phyloP scores from a whole-genome alignment of 192 early-diverging fungal species.

The Rhizoclosmatium globosum region DNA sequence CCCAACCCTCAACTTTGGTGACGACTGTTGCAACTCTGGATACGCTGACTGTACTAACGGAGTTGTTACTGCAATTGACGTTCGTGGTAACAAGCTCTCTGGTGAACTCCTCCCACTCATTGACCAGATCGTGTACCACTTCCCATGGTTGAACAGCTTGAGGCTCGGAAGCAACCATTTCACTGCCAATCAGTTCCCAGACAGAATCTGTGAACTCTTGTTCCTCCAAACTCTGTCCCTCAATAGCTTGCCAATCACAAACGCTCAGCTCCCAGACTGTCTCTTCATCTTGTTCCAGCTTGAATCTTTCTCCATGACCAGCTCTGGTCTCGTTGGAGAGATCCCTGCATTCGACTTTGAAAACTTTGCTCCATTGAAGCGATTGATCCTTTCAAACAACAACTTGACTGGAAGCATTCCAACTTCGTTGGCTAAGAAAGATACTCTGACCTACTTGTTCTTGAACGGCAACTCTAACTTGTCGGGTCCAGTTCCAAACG shows the following conservation, averaged over 20 bases:
- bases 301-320: too few relatives aligned
- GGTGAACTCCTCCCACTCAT: not conserved
- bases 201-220: not conserved
- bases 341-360: too few relatives aligned
- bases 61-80: not conserved
- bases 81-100: not conserved
- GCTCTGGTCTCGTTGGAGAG: too few relatives aligned
- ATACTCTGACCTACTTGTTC: not conserved
- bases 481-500: not conserved
- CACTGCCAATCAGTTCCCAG: not conserved
- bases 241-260: too few relatives aligned
- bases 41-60: constrained; percentile 17
- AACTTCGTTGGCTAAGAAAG: not conserved
- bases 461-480: not conserved
- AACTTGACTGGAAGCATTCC: too few relatives aligned
- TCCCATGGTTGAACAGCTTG: not conserved
- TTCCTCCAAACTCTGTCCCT: too few relatives aligned
- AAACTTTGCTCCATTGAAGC: too few relatives aligned
- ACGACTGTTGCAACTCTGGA: constrained; percentile 20
- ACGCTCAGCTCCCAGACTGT: too few relatives aligned
- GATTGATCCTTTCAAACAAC: too few relatives aligned
- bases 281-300: too few relatives aligned
- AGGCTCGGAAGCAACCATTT: not conserved
- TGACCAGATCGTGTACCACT: not conserved
- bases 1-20: not conserved